Base-by-base conservation (phyloP, 2,329 filamentous ascomycete genomes). In the Cladophialophora chaetospira region DNA sequence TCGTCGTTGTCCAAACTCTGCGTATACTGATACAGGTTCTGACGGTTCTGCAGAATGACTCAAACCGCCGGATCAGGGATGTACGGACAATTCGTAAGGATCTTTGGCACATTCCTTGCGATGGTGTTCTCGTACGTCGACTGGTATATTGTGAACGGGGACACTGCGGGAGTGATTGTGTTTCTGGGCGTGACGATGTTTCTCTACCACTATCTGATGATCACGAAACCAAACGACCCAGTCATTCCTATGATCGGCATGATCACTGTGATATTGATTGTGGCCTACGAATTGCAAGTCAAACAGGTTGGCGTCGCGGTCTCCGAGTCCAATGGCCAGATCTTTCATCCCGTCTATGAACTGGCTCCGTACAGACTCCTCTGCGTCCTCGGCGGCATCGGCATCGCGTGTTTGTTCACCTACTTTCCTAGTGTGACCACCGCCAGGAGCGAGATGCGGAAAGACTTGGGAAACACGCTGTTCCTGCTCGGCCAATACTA, bases 401-500 rank as follows among this genome's bases (percentile, higher is more conserved):
- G 83, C 0, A 82, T 91, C 1, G 87, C 87, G 2, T 91, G 89
- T 68, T 77, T 92, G 64, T 91, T 87, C 86, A 91, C 88, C 0
- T 80, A 90, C 53, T 90, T 91, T 66, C 88, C 88, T 0, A 88
- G 82, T 60, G 87, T 88, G 0, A 80, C 89, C 42, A 87, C 87
- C 0, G 88, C 91, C 63, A 83, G 88, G 53, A 85, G 84, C 4
- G 83, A 84, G 66, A 77, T 91, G 6, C 80, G 88, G 2, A 82
- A 82, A 61, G 86, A 87, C 58, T 75, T 91, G 0, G 87, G 87
- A 1, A 82, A 82, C 0, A 83, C 87, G 0, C 73, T 92, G 2
- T 90, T 89, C 67, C 76, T 91, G 1, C 78, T 90, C 1, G 88
- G 88, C 3, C 90, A 89, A 65, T 88, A 88, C 69, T 90, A 89